phyloP scores from a whole-genome alignment of 2,329 filamentous ascomycete species.

The Cytospora piceae region DNA sequence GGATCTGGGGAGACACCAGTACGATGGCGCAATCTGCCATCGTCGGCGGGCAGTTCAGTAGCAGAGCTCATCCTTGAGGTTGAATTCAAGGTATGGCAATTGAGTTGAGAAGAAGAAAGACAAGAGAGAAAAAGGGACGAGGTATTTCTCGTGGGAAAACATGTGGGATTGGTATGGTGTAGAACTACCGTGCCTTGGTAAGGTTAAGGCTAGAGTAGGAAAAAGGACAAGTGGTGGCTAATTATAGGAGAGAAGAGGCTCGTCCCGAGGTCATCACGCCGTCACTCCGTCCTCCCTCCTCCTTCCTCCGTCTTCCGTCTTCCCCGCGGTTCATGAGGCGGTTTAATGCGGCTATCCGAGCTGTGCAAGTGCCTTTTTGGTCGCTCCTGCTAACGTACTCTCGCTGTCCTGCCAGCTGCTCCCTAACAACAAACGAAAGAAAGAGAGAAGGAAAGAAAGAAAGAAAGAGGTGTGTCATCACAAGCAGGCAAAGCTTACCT shows the following conservation, averaged over 20 bases:
- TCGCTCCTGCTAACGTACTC: too few species aligned
- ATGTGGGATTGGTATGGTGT: slow-evolving; percentile 13
- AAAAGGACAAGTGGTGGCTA: neutral
- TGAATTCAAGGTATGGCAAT: slow-evolving; percentile 26
- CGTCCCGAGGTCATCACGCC: neutral
- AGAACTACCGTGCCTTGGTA: slow-evolving; percentile 9
- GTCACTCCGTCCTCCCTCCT: neutral
- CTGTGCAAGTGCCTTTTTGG: too few species aligned
- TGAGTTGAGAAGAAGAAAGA: slow-evolving; percentile 19
- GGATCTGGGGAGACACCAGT: slow-evolving; percentile 12
- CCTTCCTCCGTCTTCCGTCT: too few species aligned
- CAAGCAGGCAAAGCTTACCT: too few species aligned
- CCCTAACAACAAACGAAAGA: too few species aligned
- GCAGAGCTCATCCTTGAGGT: slow-evolving; percentile 34
- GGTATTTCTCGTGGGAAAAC: slow-evolving; percentile 10
- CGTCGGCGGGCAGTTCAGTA: slow-evolving; percentile 34
- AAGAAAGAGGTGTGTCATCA: too few species aligned
- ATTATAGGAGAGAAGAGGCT: too few species aligned
- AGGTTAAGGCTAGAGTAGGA: neutral
- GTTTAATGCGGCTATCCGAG: too few species aligned
- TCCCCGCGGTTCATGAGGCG: too few species aligned
- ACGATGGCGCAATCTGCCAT: slow-evolving; percentile 36
- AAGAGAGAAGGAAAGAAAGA: too few species aligned
- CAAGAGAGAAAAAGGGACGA: neutral
- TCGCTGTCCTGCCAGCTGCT: too few species aligned